Evolutionary conservation across 768 basidiomycete species (phyloP), one percentile per base, ranked within the genome.

Genomic region (Termitomyces sp.): DNA sequence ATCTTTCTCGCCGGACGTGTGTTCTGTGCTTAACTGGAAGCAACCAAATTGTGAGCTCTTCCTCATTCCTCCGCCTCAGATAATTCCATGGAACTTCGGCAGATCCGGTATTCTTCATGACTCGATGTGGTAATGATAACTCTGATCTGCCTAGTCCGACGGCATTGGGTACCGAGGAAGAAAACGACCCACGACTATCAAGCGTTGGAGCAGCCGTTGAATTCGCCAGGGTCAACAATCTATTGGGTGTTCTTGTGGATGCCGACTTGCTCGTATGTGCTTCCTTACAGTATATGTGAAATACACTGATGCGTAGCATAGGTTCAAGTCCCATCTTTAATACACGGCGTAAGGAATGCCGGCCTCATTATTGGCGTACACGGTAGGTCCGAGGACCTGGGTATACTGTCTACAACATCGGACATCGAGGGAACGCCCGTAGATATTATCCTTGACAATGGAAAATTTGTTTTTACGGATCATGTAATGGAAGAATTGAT

Each of bases 21-120:
- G 94, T 72, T 85, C 91, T 8, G 88, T 91, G 16, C 73, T 98
- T 57, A 98, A 99, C 68, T 98, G 96, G 97, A 99, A 99, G 73
- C 96, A 99, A 73, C 96, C 96, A 13, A 98, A 98, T 72, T 98
- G 96, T 93, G 75, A 73, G 86, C 28, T 44, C 28, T 23, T 28
- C 23, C 20, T 43, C n/a, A 46, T 40, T 26, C 13, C 35, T 53
- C 18, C 20, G 28, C 16, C 43, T 28, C 18, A 35, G 26, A 12
- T 60, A 20, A n/a, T 26, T n/a, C 55, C 50, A 61, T 51, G 8
- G 33, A n/a, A 33, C 18, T 49, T 50, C 47, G 52, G 36, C 70
- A 93, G 94, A 96, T 80, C 94, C 96, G 56, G 95, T 98, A 40
- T 97, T 98, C 77, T 92, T 97, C 71, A 87, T 91, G 8, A 89